These are phyloP conservation scores for Populus euphratica DNA, from an alignment of 345 rosid species.

Conservation along the genomic window DNA sequence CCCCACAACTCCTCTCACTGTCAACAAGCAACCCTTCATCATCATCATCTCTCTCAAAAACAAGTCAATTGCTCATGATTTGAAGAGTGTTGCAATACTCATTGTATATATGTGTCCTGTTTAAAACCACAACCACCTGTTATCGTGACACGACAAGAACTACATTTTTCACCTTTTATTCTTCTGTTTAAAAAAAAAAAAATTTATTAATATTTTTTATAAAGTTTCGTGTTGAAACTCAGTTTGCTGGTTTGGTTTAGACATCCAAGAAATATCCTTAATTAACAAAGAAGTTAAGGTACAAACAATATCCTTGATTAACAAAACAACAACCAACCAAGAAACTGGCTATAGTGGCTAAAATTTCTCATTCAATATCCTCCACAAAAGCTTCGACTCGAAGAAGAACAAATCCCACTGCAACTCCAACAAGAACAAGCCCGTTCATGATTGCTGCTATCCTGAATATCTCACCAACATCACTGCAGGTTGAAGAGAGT, in stretches of 20 bases:
- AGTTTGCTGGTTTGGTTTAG: neutral
- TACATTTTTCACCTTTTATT: no score
- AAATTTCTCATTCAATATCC: conserved; percentile 34
- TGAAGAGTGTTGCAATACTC: no score
- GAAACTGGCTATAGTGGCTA: neutral
- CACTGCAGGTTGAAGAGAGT: conserved; percentile 34
- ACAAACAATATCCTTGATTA: neutral
- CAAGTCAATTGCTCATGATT: no score
- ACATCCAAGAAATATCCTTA: neutral
- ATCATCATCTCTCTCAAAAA: no score
- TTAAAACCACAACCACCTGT: no score
- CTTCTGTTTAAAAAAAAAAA: no score
- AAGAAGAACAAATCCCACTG: conserved; percentile 47
- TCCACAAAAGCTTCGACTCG: conserved; percentile 42
- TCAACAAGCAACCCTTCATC: no score
- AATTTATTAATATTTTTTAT: no score
- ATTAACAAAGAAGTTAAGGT: neutral
- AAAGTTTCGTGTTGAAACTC: neutral
- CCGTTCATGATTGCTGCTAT: conserved; percentile 54
- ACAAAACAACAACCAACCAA: neutral
- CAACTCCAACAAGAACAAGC: conserved; percentile 50
- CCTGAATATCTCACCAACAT: conserved; percentile 41
- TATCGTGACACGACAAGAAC: neutral
- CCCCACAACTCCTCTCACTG: no score
- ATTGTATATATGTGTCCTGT: no score